phyloP scores from a whole-genome alignment of 2,329 filamentous ascomycete genomes.

The Aspergillus jensenii region DNA sequence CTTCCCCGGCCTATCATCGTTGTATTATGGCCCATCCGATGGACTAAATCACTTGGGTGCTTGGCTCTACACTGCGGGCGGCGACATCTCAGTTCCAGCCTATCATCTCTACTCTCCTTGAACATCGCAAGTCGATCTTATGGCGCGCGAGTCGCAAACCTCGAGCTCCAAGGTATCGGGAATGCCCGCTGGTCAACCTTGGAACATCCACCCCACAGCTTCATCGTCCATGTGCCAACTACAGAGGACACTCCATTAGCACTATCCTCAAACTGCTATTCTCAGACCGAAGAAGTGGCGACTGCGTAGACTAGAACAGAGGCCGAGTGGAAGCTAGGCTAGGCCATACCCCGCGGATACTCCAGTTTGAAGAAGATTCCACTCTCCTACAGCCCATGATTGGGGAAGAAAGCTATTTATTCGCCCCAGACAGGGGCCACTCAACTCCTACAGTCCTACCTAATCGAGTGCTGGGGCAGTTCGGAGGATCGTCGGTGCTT shows the following conservation, averaged over 20 bases:
- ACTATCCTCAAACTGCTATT: neutral
- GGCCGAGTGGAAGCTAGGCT: neutral
- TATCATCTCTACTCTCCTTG: neutral
- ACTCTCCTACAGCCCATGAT: neutral
- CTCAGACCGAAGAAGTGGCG: neutral
- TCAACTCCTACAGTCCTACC: neutral
- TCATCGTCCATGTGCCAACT: no score
- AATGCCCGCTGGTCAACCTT: neutral
- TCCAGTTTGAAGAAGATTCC: neutral
- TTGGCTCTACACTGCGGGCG: neutral
- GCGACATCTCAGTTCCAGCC: neutral
- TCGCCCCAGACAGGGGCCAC: neutral
- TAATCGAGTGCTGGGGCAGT: neutral
- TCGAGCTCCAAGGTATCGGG: conserved; percentile 2
- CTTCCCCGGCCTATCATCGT: neutral
- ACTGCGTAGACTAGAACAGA: neutral
- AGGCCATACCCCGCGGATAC: neutral
- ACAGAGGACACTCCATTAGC: no score
- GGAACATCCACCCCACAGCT: neutral
- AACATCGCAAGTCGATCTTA: neutral
- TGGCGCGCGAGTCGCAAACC: neutral
- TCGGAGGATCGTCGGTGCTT: neutral
- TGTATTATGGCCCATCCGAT: neutral
- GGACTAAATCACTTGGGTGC: neutral
- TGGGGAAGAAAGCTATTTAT: neutral